Percentiles rank a stretch among this genome's conserved stretches.
These are phyloP conservation scores for Phalaenopsis aphrodite DNA, from an alignment of 106 monocot species.

Conservation along the genomic window DNA sequence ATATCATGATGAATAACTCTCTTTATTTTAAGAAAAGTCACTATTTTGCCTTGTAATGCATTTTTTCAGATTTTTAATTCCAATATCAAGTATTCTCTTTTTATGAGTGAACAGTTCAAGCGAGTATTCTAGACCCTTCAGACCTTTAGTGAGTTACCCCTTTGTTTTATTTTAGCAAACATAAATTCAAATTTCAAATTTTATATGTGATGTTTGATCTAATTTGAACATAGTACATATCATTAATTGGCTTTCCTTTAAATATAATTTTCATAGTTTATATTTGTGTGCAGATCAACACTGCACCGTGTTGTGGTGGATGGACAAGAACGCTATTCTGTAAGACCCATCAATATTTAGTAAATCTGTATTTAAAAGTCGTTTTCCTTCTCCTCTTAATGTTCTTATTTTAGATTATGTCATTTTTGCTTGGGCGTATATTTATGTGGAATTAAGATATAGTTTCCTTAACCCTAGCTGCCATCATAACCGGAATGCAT, in stretches of 20 bases:
- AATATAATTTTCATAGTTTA: not conserved
- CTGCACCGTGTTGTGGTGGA: not conserved
- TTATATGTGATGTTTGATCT: not conserved
- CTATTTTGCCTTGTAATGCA: not conserved
- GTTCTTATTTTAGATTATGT: not conserved
- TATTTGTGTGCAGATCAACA: not conserved
- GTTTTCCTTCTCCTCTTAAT: not conserved
- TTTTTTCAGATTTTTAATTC: not conserved
- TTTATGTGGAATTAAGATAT: no score
- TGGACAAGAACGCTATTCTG: constrained; percentile 3
- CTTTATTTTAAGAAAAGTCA: not conserved
- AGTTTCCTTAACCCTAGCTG: no score
- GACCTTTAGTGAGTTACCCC: not conserved
- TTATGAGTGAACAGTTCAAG: not conserved
- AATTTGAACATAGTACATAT: not conserved
- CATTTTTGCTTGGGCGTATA: not conserved
- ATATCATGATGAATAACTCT: no score
- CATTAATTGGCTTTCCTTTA: not conserved
- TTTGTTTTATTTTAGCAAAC: not conserved
- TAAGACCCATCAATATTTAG: not conserved
- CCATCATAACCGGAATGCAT: no score
- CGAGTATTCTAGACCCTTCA: not conserved
- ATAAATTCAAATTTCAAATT: not conserved
- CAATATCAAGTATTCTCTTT: not conserved
- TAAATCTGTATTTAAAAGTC: no score